Evolutionary conservation across 345 rosid genomes (phyloP).

Genomic region (Eucalyptus sp.): DNA sequence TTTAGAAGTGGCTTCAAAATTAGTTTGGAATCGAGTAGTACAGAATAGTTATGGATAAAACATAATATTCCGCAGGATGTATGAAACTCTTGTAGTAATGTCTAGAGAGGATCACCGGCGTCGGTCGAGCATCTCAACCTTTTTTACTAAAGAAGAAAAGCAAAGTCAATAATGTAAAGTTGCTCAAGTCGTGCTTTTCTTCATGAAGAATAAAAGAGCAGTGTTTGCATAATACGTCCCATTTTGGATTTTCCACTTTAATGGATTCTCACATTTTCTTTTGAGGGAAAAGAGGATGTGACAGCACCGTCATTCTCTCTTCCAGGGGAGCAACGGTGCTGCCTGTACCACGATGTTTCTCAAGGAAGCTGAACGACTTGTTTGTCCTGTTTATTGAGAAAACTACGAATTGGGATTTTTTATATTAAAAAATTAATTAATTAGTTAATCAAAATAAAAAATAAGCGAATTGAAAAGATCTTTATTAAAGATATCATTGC

Average conservation of each 20-base stretch:
- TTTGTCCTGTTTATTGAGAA: background rate
- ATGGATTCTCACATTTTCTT: background rate
- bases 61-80: rapidly evolving
- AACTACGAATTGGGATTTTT: background rate
- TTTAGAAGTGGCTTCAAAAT: background rate
- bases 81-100: background rate
- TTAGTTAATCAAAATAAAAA: background rate
- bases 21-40: background rate
- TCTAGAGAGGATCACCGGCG: background rate
- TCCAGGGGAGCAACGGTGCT: background rate
- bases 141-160: background rate
- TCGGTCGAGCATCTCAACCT: background rate
- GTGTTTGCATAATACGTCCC: background rate
- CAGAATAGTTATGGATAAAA: background rate
- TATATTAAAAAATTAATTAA: background rate
- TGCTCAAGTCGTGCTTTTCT: background rate
- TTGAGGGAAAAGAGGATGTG: background rate
- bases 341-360: background rate
- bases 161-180: background rate
- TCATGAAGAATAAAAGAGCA: background rate
- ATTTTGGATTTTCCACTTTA: background rate
- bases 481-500: background rate
- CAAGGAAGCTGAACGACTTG: background rate
- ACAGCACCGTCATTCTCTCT: background rate
- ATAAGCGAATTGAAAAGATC: background rate